Evolutionary conservation across 108 stramenopile species (phyloP).

Genomic region (Pseudonitzschia delicatissima): DNA sequence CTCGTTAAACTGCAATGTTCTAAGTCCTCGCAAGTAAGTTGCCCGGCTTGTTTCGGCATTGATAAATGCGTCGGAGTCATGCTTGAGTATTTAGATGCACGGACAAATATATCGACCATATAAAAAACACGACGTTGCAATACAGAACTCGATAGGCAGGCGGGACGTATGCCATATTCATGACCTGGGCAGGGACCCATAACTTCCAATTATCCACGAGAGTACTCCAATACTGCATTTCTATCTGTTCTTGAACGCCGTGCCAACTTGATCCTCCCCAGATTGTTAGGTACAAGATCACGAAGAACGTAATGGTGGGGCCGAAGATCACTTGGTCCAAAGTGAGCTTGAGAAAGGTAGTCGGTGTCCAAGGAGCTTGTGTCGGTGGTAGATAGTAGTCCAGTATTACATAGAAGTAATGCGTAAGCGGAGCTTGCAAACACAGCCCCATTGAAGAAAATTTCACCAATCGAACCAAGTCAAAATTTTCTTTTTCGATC

Average conservation of each 20-base stretch:
- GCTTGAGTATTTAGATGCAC: constrained; percentile 26
- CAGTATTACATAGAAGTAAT: constrained; percentile 31
- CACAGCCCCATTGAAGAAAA: constrained; percentile 23
- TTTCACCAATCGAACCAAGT: constrained; percentile 11
- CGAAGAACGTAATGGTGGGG: constrained; percentile 14
- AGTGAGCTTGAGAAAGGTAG: constrained; percentile 28
- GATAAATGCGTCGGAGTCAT: too few species aligned
- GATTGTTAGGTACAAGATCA: constrained; percentile 17
- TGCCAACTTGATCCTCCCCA: constrained; percentile 1
- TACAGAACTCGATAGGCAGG: constrained; percentile 33
- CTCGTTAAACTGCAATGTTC: too few species aligned
- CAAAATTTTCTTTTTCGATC: background rate
- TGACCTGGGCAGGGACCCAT: constrained; percentile 28
- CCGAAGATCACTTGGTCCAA: constrained; percentile 39
- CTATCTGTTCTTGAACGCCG: constrained; percentile 9
- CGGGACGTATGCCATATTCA: constrained; percentile 35
- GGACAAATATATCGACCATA: constrained; percentile 34
- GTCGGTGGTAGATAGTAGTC: constrained; percentile 32
- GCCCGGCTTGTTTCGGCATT: too few species aligned
- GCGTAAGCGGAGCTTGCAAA: constrained; percentile 24
- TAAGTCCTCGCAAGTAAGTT: too few species aligned
- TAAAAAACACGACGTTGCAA: constrained; percentile 32
- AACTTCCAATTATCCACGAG: constrained; percentile 41
- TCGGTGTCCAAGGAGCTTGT: constrained; percentile 18
- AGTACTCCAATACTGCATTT: constrained; percentile 8